phyloP scores from a whole-genome alignment of 164 flowering plant genomes.

The Amborella trichopoda region DNA sequence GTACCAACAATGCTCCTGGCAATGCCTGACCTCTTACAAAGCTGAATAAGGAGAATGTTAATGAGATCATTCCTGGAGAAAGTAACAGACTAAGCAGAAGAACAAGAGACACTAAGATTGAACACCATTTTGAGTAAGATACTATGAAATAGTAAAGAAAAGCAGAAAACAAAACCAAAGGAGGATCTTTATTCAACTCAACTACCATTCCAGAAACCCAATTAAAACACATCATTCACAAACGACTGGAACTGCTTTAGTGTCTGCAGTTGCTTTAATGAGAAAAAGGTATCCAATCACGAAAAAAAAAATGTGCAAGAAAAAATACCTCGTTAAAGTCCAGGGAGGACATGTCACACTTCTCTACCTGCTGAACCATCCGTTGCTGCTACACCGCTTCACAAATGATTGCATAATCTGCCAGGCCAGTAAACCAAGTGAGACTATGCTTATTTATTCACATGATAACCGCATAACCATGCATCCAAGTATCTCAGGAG shows the following conservation, averaged over 20 bases:
- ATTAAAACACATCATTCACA: too few relatives aligned
- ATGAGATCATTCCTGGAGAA: neutral
- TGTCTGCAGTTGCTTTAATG: too few relatives aligned
- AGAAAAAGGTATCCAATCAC: too few relatives aligned
- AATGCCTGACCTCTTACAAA: conserved; percentile 68
- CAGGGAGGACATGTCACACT: conserved; percentile 94
- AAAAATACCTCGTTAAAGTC: conserved; percentile 88
- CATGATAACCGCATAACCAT: neutral
- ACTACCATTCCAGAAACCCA: too few relatives aligned
- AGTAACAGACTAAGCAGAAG: neutral
- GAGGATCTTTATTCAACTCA: too few relatives aligned
- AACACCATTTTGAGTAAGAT: too few relatives aligned
- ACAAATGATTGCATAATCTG: conserved; percentile 99
- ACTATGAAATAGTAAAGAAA: too few relatives aligned
- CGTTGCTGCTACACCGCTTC: conserved; percentile 86
- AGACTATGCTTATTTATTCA: neutral
- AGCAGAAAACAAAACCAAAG: too few relatives aligned
- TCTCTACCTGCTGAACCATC: conserved; percentile 98
- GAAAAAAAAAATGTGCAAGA: too few relatives aligned
- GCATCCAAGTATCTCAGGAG: conserved; percentile 98
- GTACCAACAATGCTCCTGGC: conserved; percentile 83
- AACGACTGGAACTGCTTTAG: too few relatives aligned
- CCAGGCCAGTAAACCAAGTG: conserved; percentile 1
- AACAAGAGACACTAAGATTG: too few relatives aligned
- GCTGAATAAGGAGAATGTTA: neutral